A percentile compares a stretch with the other conserved stretches of the same genome.
These are phyloP conservation scores for Jacaranda mimosifolia DNA, from an alignment of 257 asterid species.

Conservation along the genomic window DNA sequence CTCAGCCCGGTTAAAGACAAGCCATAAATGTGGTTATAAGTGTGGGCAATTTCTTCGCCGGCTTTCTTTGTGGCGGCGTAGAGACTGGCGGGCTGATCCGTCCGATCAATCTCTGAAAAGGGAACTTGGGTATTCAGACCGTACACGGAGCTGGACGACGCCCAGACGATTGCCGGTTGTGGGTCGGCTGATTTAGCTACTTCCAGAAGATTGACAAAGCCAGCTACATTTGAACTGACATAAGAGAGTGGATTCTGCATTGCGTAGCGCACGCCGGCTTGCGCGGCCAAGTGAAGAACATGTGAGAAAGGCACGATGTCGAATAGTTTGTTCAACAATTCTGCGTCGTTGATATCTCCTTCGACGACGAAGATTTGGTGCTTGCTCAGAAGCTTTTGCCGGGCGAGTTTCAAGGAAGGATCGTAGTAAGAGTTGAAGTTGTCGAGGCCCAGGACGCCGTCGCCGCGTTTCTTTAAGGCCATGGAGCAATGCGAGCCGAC, in stretches of 20 bases:
- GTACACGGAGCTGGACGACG: constrained; percentile 86
- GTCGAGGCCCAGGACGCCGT: constrained; percentile 88
- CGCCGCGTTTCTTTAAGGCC: constrained; percentile 85
- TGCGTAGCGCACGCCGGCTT: constrained; percentile 98
- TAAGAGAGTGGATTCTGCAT: constrained; percentile 91
- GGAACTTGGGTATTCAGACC: constrained; percentile 83
- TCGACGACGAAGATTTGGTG: constrained; percentile 72
- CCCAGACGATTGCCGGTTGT: constrained; percentile 97
- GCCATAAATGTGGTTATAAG: constrained; percentile 87
- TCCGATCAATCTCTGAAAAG: constrained; percentile 71
- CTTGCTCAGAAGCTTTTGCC: constrained; percentile 56
- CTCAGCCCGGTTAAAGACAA: constrained; percentile 84
- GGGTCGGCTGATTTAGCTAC: constrained; percentile 83
- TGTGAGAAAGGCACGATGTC: constrained; percentile 87
- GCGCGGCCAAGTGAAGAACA: constrained; percentile 88
- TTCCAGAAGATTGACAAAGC: constrained; percentile 82
- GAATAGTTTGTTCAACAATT: constrained; percentile 64
- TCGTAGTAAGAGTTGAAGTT: constrained; percentile 93
- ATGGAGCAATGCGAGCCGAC: constrained; percentile 90
- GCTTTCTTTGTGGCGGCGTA: constrained; percentile 97
- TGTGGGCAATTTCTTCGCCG: constrained; percentile 94
- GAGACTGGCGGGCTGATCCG: constrained; percentile 92
- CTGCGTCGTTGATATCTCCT: constrained; percentile 76
- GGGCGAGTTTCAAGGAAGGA: constrained; percentile 70
- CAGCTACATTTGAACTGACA: constrained; percentile 76